Evolutionary conservation across 1,284 basidiomycete species (phyloP).

Genomic region (Tylopilus sp.): DNA sequence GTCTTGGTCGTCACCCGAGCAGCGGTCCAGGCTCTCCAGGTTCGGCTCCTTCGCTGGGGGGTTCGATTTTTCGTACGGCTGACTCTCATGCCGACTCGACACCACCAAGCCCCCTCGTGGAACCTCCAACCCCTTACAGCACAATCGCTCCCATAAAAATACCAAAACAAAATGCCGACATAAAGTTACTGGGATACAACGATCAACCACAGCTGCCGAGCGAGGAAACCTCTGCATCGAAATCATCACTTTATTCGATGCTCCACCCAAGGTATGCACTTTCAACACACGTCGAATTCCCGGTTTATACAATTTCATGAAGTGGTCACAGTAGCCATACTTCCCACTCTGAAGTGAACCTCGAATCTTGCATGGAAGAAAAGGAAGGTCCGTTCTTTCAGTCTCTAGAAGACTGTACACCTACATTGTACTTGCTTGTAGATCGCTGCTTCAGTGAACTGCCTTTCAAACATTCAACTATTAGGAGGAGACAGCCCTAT

Average conservation of each 20-base stretch:
- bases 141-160: neutral
- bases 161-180: neutral
- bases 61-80: slow-evolving; percentile 13
- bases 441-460: slow-evolving; percentile 9
- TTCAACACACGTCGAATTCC: neutral
- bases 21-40: neutral
- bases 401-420: neutral
- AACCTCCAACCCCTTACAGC: slow-evolving; percentile 11
- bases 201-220: neutral
- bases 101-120: slow-evolving; percentile 10
- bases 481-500: slow-evolving; percentile 15
- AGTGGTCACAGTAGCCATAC: slow-evolving; percentile 19
- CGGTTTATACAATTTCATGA: slow-evolving; percentile 5
- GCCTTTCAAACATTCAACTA: slow-evolving; percentile 5
- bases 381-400: slow-evolving; percentile 13
- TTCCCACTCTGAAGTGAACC: slow-evolving; percentile 13
- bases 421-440: slow-evolving; percentile 2
- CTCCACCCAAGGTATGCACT: slow-evolving; percentile 11
- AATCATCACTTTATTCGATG: slow-evolving; percentile 12
- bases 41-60: neutral
- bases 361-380: slow-evolving; percentile 6
- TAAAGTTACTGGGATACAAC: neutral
- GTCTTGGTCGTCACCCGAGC: neutral
- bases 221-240: slow-evolving; percentile 11
- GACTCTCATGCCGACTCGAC: slow-evolving; percentile 11